Evolutionary conservation across 23 red algal species (phyloP).

Genomic region (Pyropia haitanensis): DNA sequence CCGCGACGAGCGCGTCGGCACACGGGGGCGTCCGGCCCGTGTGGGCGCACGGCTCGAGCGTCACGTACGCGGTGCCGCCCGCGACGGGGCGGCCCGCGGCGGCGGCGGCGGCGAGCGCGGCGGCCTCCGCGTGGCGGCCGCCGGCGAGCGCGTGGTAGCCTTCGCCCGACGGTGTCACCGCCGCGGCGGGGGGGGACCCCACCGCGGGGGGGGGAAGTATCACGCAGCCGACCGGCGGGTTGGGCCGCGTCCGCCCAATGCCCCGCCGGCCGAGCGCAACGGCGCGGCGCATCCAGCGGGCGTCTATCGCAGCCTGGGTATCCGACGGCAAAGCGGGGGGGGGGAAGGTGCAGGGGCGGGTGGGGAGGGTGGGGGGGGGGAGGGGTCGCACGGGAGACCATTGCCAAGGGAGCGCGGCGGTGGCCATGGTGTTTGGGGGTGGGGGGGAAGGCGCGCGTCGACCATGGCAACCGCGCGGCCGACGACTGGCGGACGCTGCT

Average conservation of each 20-base stretch:
- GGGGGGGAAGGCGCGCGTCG: no score
- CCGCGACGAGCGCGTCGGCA: slow-evolving; percentile 46
- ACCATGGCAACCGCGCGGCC: no score
- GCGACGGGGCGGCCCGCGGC: slow-evolving; percentile 1
- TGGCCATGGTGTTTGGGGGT: no score
- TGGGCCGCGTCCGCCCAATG: slow-evolving; percentile 68
- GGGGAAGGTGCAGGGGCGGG: background rate
- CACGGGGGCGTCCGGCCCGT: slow-evolving; percentile 84
- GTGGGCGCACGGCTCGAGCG: slow-evolving; percentile 92
- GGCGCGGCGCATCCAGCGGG: slow-evolving; percentile 40
- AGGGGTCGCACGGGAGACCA: no score
- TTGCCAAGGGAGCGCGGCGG: no score
- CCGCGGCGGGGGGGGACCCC: slow-evolving; percentile 4
- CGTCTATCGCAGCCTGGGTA: slow-evolving; percentile 15
- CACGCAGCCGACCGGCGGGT: slow-evolving; percentile 89
- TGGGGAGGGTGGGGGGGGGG: no score
- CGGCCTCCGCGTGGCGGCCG: slow-evolving; percentile 65
- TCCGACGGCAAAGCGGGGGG: background rate
- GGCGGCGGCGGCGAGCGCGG: slow-evolving; percentile 36
- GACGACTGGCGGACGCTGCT: no score
- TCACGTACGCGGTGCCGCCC: slow-evolving; percentile 57
- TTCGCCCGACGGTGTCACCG: slow-evolving; percentile 35
- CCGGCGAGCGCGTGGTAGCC: slow-evolving; percentile 76
- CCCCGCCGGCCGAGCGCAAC: slow-evolving; percentile 49
- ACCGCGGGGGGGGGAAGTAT: slow-evolving; percentile 5